Evolutionary conservation across 1,284 basidiomycete species (phyloP), one percentile per base, ranked within the genome.

Genomic region (Pyrrhoderma lamaoense): DNA sequence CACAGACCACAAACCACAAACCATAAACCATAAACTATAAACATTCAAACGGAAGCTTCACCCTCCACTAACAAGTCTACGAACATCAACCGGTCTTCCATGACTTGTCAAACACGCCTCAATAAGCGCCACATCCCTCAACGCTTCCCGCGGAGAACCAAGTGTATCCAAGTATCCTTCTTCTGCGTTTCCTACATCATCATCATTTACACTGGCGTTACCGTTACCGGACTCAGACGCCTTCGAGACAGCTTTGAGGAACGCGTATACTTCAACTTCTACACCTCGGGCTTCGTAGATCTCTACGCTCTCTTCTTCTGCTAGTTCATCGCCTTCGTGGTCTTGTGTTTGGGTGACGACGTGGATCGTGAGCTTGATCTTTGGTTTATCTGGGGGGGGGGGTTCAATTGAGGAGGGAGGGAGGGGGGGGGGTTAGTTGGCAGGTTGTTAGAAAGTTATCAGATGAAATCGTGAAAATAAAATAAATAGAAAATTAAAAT

Each of bases 71-170:
- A 31, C 27, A 31, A 31, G 27, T 11, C 11, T 31, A 5, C 27
- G 5, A 5, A 31, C 5, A 31, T 31, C 27, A 31, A 31, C 11
- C 7, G 27, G 27, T 31, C 27, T 31, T 40, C 89, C 89, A 14
- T 76, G 66, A 60, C 85, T 89, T 42, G 74, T 80, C 66, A 92
- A 69, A 36, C 77, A 76, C n/a, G 84, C 87, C 67, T 93, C 71
- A 56, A 92, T 82, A 58, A 90, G 72, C 27, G 82, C 83, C 21
- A 92, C 79, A 62, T 92, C 89, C 56, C 70, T 70, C 52, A 93
- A 67, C 21, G 86, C 79, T 11, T 67, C 75, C 36, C 67, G 57
- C 18, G 82, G 81, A 47, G 72, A 67, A 16, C 84, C 82, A 18
- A 80, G 49, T 31, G 27, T 31, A 5, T 5, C 5, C 11, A 31